Base-by-base conservation (phyloP, 768 basidiomycete genomes). In the Rhodosporidiobolus odoratus region DNA sequence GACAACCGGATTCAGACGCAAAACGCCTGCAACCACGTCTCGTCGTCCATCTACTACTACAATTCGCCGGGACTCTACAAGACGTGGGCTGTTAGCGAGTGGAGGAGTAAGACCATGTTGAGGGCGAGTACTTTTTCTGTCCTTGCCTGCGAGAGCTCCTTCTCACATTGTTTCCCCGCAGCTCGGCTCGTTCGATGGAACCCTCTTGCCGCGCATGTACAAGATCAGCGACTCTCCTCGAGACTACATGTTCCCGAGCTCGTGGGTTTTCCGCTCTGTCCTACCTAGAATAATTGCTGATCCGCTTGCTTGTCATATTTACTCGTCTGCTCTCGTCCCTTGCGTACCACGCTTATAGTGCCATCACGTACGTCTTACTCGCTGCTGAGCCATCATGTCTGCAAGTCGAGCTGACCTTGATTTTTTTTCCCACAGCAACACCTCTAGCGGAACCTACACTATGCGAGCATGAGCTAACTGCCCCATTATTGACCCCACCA, bases 21-120 rank as follows among this genome's bases (percentile, higher is more conserved):
- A 82, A 88, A 93, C 72, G 88, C 92, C 0, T 98, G 94, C 77
- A 87, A 87, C 1, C 89, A 92, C 13, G 82, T 84, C 9, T 91
- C 91, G 34, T 91, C 92, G 78, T 88, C 92, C 76, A 85, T 95
- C 75, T 86, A 91, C 77, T 78, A 81, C 53, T 95, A 92, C 84
- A 89, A 90, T 81, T 77, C 83, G 69, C 87, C 86, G 16, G 89
- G 91, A 76, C 78, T 85, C 58, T 88, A 86, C 78, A n/a, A 69
- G 38, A 69, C 73, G 19, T 94, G 90, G 90, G 83, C 82, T 50
- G 90, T 93, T 74, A 88, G 85, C 81, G 76, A 80, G 66, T 73
- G 72, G 72, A 30, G 72, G 12, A 52, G 89, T 3, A 78, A 79
- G 61, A 84, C 81, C 77, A 88, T 89, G 73, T 84, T 96, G 9